Evolutionary conservation across 768 basidiomycete species (phyloP).

Genomic region (Panaeolus cyanescens): DNA sequence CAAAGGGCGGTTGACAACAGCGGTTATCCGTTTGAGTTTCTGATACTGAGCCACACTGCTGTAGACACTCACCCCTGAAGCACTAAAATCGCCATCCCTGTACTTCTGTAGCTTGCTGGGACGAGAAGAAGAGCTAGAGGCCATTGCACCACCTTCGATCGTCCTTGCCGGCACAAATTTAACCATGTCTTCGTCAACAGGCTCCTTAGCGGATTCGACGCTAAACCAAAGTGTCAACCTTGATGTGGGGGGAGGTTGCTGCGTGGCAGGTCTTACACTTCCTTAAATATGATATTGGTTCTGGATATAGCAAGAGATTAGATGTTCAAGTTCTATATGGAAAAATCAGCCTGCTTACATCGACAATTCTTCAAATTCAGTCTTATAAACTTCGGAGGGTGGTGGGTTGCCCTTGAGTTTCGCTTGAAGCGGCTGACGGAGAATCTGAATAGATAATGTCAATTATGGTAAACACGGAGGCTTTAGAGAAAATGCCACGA

Average conservation of each 20-base stretch:
- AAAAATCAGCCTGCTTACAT: conserved; percentile 24
- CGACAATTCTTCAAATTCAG: conserved; percentile 23
- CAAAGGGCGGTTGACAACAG: neutral
- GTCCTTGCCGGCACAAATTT: neutral
- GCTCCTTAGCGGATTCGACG: neutral
- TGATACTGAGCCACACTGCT: neutral
- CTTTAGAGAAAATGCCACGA: neutral
- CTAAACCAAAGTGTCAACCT: neutral
- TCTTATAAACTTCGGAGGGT: conserved; percentile 10
- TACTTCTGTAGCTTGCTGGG: neutral
- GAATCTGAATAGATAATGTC: conserved; percentile 11
- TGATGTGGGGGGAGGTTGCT: neutral
- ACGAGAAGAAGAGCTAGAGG: neutral
- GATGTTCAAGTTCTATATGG: neutral
- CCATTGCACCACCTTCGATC: neutral
- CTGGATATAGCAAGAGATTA: conserved; percentile 11
- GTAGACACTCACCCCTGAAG: neutral
- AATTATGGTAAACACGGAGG: conserved; percentile 4
- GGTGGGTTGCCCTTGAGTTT: conserved; percentile 11
- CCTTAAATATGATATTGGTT: conserved; percentile 14
- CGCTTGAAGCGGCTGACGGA: conserved; percentile 18
- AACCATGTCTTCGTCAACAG: neutral
- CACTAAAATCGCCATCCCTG: neutral
- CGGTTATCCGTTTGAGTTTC: neutral
- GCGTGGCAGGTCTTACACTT: conserved; percentile 7